A percentile compares a stretch with the other conserved stretches of the same genome.
Evolutionary conservation across 2,329 filamentous ascomycete genomes (phyloP).

Genomic region (Ramularia collo-cygni): DNA sequence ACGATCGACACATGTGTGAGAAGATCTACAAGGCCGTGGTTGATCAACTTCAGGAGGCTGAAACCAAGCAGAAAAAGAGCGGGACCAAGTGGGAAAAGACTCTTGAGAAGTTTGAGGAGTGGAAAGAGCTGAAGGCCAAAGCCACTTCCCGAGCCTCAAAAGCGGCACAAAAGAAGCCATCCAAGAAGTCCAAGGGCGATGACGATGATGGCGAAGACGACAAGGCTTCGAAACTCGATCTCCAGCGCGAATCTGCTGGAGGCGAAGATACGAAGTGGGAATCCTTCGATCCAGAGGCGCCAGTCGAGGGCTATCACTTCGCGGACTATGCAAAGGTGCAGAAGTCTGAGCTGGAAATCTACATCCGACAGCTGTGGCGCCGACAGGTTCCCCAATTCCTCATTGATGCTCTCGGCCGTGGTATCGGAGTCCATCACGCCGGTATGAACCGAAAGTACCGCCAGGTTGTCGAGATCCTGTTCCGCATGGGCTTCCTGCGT

Average conservation of each 20-base stretch:
- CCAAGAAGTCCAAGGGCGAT: constrained; percentile 35
- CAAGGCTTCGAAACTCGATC: constrained; percentile 50
- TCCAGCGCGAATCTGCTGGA: constrained; percentile 50
- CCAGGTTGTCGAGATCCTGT: constrained; percentile 66
- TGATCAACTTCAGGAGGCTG: constrained; percentile 47
- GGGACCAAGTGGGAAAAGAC: constrained; percentile 56
- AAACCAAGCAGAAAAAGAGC: constrained; percentile 50
- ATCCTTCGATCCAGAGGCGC: constrained; percentile 60
- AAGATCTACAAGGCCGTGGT: constrained; percentile 48
- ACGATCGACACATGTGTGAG: constrained; percentile 62
- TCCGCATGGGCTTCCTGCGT: constrained; percentile 63
- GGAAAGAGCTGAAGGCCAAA: constrained; percentile 44
- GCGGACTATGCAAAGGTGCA: constrained; percentile 55
- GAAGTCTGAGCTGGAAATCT: constrained; percentile 51
- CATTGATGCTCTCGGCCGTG: constrained; percentile 56
- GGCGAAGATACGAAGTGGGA: constrained; percentile 52
- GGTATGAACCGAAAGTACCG: constrained; percentile 74
- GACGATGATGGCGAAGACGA: constrained; percentile 33
- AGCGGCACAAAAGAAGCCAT: constrained; percentile 32
- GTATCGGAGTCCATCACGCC: constrained; percentile 70
- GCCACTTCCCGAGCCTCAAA: constrained; percentile 31
- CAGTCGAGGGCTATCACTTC: constrained; percentile 59
- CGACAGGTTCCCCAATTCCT: constrained; percentile 48
- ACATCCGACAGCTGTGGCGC: constrained; percentile 46
- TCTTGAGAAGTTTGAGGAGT: constrained; percentile 52